Percentiles rank a stretch among this genome's conserved stretches.
Evolutionary conservation across 2,329 filamentous ascomycete genomes (phyloP).

Genomic region (Pseudomassariella vexata): DNA sequence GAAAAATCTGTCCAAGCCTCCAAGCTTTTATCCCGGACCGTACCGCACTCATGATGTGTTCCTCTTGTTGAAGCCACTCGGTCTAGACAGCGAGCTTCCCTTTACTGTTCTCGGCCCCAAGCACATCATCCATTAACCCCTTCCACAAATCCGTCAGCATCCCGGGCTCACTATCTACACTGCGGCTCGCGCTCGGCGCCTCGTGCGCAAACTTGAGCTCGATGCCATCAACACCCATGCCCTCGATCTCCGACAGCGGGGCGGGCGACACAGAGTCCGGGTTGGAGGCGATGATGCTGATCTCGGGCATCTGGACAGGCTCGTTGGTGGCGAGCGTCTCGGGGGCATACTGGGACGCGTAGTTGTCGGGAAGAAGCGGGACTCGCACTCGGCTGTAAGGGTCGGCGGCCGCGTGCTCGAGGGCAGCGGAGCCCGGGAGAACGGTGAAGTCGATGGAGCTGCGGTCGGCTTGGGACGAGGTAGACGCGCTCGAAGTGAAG

Average conservation of each 20-base stretch:
- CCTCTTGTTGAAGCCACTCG: no score
- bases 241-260: constrained; percentile 52
- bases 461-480: constrained; percentile 17
- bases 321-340: constrained; percentile 37
- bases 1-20: no score
- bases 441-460: constrained; percentile 46
- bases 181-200: constrained; percentile 17
- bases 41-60: no score
- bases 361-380: constrained; percentile 57
- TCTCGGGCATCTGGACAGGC: constrained; percentile 36
- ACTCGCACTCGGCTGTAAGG: constrained; percentile 42
- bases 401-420: constrained; percentile 20
- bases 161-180: constrained; percentile 23
- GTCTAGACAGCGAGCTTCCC: constrained; percentile 19
- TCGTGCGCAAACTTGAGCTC: constrained; percentile 48
- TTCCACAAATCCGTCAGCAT: constrained; percentile 52
- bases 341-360: constrained; percentile 34
- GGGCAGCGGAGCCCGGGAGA: constrained; percentile 40
- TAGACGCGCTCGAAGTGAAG: constrained; percentile 44
- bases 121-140: constrained; percentile 48
- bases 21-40: no score
- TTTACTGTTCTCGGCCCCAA: constrained; percentile 19
- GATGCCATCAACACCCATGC: constrained; percentile 50
- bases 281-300: constrained; percentile 51
- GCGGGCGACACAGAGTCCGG: constrained; percentile 46